These are phyloP conservation scores for Fusarium lyarnte DNA, from an alignment of 2,329 filamentous ascomycete species.

Conservation along the genomic window DNA sequence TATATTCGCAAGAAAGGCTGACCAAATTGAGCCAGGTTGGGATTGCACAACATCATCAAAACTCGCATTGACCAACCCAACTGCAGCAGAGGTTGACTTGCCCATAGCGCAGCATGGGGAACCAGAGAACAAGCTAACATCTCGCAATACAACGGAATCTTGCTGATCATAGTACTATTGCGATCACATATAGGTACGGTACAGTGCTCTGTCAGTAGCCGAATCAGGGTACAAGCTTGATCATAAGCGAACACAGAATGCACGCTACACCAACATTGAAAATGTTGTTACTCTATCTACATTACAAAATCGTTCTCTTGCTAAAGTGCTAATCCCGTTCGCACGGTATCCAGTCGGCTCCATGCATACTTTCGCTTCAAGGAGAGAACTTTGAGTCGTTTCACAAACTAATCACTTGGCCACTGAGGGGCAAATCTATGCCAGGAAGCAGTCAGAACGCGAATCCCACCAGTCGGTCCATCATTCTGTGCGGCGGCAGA, in stretches of 20 bases:
- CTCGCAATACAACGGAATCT: conserved; percentile 16
- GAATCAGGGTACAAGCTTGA: conserved; percentile 14
- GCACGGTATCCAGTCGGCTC: conserved; percentile 32
- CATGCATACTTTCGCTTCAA: conserved; percentile 15
- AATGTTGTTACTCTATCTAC: not conserved
- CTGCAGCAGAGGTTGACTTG: conserved; percentile 11
- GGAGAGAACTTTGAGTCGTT: not conserved
- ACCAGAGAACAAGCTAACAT: conserved; percentile 17
- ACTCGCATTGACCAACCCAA: not conserved
- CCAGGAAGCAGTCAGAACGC: not conserved
- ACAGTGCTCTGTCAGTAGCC: conserved; percentile 20
- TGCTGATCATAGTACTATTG: conserved; percentile 24
- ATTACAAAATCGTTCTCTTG: not conserved
- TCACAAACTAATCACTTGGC: not conserved
- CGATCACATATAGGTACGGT: conserved; percentile 4
- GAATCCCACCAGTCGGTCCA: not conserved
- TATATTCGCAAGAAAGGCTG: not conserved
- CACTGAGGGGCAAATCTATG: not conserved
- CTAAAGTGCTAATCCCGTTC: conserved; percentile 13
- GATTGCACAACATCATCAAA: not conserved
- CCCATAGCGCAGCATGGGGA: conserved; percentile 22
- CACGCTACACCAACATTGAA: not conserved
- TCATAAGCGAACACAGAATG: conserved; percentile 15
- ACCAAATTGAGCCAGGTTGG: not conserved
- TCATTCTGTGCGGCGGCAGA: not conserved